Evolutionary conservation across 2,329 filamentous ascomycete genomes (phyloP), one percentile per base, ranked within the genome.

Genomic region (Claviceps fusiformis): DNA sequence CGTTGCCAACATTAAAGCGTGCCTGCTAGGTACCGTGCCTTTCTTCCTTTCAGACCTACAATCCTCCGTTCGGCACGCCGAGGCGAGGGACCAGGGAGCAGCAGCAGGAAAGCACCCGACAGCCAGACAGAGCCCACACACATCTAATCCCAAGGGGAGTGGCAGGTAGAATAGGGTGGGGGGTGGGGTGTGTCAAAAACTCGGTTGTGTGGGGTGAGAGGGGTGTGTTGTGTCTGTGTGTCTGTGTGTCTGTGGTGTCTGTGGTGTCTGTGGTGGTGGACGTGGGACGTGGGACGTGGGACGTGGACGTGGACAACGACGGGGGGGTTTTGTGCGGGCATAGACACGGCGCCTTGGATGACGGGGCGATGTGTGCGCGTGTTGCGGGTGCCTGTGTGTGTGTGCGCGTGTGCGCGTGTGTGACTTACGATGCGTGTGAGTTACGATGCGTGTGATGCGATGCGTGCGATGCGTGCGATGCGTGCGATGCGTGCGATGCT

Each of bases 101-200:
- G 17, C 43, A n/a, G 51, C 39, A 53, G 51, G 31, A 37, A 43
- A 53, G 52, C 52, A n/a, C 44, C 52, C 44, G 35, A 54, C 39
- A 17, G 33, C n/a, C 29, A 35, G 13, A 11, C n/a, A n/a, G n/a
- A 37, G 37, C 24, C 10, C 11, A 46, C 11, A 2, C 9, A 29
- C 3, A n/a, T n/a, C 10, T 46, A 46, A 47, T 27, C 45, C 19
- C 13, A 8, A 29, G 24, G 19, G 10, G 19, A n/a, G n/a, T n/a
- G n/a, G n/a, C 41, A 44, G 31, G 31, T 33, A 8, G 31, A 8
- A 8, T 33, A n/a, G 4, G 4, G 4, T 33, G 31, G 31, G 24
- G 24, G 11, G 24, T 11, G 39, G 6, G 39, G 39, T 15, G 39
- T 41, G 39, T 17, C 3, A 6, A 17, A 41, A 41, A 4, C 5